Evolutionary conservation across 2,329 filamentous ascomycete species (phyloP), one percentile per base, ranked within the genome.

Genomic region (Helotiales sp.): DNA sequence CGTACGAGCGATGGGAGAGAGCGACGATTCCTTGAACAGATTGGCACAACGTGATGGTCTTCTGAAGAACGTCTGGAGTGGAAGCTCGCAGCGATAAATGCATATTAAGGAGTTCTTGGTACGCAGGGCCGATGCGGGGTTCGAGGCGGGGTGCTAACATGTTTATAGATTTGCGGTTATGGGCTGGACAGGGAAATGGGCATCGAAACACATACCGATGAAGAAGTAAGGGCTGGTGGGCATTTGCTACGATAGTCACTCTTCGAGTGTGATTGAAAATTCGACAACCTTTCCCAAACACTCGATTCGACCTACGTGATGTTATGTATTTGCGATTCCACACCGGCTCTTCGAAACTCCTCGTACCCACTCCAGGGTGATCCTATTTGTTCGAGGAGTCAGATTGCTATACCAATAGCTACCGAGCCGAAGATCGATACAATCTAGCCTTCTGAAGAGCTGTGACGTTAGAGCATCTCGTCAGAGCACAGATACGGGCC

Each of bases 1-100:
- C 83, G 91, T 99, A 74, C 89, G 95, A 72, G 91, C 93, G 72
- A 95, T 96, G 87, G 95, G 95, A 76, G 96, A 99, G 90, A 88
- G 87, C 78, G 95, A 99, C 77, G 95, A 99, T 81, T 85, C 90
- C 73, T 79, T 99, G 75, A 99, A 99, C 89, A 84, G 95, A 75
- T 85, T 99, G 74, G 84, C 93, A 70, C 95, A 99, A 86, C 87
- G 90, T 71, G 96, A 99, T 77, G 95, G 95, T 69, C 90, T 96
- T 79, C 78, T 99, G 78, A 98, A 98, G 91, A 90, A 80, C 77
- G 95, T 99, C 77, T 99, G 95, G 95, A 90, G 85, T 81, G 89
- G 69, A 64, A 70, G 67, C 67, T 65, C 52, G 54, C 70, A 72
- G 60, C 64, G 71, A 68, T 72, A 72, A 71, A 67, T 64, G 60